These are phyloP conservation scores for Mycena rebaudengoi DNA, from an alignment of 768 basidiomycete species.

Conservation along the genomic window DNA sequence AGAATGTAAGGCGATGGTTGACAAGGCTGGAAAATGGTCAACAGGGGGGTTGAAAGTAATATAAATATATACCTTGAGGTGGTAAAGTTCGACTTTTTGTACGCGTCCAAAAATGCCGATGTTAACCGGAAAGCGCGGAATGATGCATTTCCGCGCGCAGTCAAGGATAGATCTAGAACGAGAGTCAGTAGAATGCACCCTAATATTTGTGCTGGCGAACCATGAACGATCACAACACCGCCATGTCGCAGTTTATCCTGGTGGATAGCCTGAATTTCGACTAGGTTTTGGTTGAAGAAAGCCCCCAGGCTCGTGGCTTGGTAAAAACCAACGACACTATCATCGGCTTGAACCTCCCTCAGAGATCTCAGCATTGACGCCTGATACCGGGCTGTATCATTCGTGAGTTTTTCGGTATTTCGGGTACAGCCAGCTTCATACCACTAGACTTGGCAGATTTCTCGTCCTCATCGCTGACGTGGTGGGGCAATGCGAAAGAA, in stretches of 20 bases:
- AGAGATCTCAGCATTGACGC: conserved; percentile 85
- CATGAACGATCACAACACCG: conserved; percentile 86
- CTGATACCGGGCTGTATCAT: conserved; percentile 75
- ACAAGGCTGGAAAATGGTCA: conserved; percentile 64
- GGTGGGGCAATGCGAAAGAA: conserved; percentile 84
- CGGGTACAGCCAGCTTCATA: conserved; percentile 44
- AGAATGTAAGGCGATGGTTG: conserved; percentile 83
- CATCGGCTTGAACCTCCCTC: conserved; percentile 91
- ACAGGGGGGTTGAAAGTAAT: conserved; percentile 5
- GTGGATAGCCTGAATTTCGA: conserved; percentile 87
- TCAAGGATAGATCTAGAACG: conserved; percentile 75
- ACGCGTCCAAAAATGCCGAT: conserved; percentile 79
- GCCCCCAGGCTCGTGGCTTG: conserved; percentile 88
- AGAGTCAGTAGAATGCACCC: conserved; percentile 21
- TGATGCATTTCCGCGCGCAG: conserved; percentile 83
- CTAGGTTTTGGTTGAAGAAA: conserved; percentile 81
- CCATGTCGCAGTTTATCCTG: conserved; percentile 88
- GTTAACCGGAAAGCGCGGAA: conserved; percentile 92
- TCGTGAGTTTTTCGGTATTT: conserved; percentile 5
- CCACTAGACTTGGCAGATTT: conserved; percentile 81
- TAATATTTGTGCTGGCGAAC: conserved; percentile 46
- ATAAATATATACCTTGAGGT: conserved; percentile 70
- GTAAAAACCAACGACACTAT: conserved; percentile 94
- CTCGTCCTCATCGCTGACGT: conserved; percentile 80
- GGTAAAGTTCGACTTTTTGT: conserved; percentile 86